Conservation (phyloP, 2,329 filamentous ascomycete genomes). For the Scedosporium dehoogii region DNA sequence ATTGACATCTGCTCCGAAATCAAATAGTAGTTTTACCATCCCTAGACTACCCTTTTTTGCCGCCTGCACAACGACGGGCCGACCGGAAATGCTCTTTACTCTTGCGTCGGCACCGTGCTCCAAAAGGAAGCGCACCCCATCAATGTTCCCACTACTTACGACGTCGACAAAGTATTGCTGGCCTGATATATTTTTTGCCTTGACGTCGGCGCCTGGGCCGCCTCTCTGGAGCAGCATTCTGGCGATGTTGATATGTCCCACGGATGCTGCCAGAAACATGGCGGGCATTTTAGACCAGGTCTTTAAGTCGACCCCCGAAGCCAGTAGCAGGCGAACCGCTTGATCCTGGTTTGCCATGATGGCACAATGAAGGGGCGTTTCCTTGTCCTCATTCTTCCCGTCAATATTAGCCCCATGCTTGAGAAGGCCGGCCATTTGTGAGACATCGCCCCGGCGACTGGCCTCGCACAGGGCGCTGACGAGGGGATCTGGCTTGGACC, state of each 20-base stretch:
- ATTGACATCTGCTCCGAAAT: constrained; percentile 7
- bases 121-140: constrained; percentile 19
- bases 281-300: constrained; percentile 6
- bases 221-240: constrained; percentile 17
- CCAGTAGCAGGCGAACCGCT: constrained; percentile 22
- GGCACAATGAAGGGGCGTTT: constrained; percentile 24
- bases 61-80: constrained; percentile 18
- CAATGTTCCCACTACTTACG: constrained; percentile 13
- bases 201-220: constrained; percentile 17
- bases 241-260: constrained; percentile 19
- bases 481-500: constrained; percentile 25
- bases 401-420: constrained; percentile 25
- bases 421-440: constrained; percentile 22
- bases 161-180: constrained; percentile 21
- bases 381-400: constrained; percentile 24
- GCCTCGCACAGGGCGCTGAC: constrained; percentile 27
- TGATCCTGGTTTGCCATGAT: constrained; percentile 20
- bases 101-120: constrained; percentile 20
- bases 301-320: constrained; percentile 19
- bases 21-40: neutral
- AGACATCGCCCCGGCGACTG: constrained; percentile 20
- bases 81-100: constrained; percentile 15
- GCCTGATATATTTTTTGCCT: constrained; percentile 18
- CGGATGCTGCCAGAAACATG: constrained; percentile 11
- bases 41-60: constrained; percentile 13